Percentiles rank a stretch among this genome's conserved stretches.
These are phyloP conservation scores for Spathaspora passalidarum DNA, from an alignment of 805 yeast species.

Conservation along the genomic window DNA sequence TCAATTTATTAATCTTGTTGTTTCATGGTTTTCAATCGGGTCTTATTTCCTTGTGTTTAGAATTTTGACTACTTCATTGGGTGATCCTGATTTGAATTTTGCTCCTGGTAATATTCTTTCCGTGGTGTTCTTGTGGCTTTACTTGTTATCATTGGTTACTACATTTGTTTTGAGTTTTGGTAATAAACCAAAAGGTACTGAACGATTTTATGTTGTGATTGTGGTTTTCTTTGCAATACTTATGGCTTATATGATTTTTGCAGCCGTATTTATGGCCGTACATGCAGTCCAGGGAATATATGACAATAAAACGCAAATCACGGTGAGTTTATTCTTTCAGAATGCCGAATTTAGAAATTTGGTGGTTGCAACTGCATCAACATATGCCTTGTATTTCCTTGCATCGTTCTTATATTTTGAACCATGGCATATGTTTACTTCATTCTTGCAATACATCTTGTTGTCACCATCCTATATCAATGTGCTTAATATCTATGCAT, in stretches of 20 bases:
- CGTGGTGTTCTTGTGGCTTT: slow-evolving; percentile 52
- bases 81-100: slow-evolving; percentile 33
- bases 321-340: slow-evolving; percentile 44
- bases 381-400: slow-evolving; percentile 59
- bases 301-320: slow-evolving; percentile 34
- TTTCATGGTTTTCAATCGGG: slow-evolving; percentile 65
- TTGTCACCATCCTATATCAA: slow-evolving; percentile 52
- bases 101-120: slow-evolving; percentile 49
- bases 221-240: slow-evolving; percentile 57
- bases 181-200: slow-evolving; percentile 62
- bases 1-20: slow-evolving; percentile 49
- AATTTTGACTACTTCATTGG: slow-evolving; percentile 53
- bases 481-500: slow-evolving; percentile 63
- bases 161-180: slow-evolving; percentile 65
- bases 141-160: slow-evolving; percentile 52
- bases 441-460: slow-evolving; percentile 50
- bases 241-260: slow-evolving; percentile 57
- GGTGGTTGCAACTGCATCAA: slow-evolving; percentile 57
- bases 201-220: slow-evolving; percentile 49
- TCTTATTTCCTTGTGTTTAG: slow-evolving; percentile 63
- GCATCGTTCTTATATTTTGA: slow-evolving; percentile 59
- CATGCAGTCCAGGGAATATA: slow-evolving; percentile 43
- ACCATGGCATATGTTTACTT: slow-evolving; percentile 65
- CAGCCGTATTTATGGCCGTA: slow-evolving; percentile 57
- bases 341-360: slow-evolving; percentile 45